These are phyloP conservation scores for Paramecium sexaurelia DNA, from an alignment of 73 alveolate genomes.

Conservation along the genomic window DNA sequence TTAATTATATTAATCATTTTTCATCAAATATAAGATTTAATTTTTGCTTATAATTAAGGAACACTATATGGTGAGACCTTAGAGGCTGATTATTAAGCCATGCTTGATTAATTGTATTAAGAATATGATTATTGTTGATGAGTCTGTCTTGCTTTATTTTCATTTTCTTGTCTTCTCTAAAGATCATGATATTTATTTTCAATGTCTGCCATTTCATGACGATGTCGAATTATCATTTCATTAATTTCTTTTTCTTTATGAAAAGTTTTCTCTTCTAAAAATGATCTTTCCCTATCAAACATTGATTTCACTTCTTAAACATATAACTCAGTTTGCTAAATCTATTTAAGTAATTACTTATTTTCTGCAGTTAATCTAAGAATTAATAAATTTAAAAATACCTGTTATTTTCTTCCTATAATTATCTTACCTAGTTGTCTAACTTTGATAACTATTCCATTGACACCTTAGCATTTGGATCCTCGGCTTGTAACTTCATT, in stretches of 20 bases:
- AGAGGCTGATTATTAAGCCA: background rate
- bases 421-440: background rate
- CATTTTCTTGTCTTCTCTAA: background rate
- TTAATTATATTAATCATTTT: too few relatives aligned
- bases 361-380: conserved; percentile 13
- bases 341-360: background rate
- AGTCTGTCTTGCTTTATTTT: background rate
- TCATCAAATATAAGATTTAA: conserved; percentile 8
- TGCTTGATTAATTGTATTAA: background rate
- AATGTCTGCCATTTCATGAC: background rate
- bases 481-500: background rate
- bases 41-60: conserved; percentile 27
- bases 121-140: background rate
- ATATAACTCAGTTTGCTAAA: background rate
- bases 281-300: conserved; percentile 47
- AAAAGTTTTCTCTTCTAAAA: conserved; percentile 12
- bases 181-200: conserved; percentile 16
- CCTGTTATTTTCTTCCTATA: conserved; percentile 31
- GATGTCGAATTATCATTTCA: background rate
- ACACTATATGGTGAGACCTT: conserved; percentile 19
- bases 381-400: background rate
- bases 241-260: conserved; percentile 14
- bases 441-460: background rate
- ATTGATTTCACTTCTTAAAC: background rate
- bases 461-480: background rate